Conservation (phyloP, 2,329 filamentous ascomycete genomes). For the Colletotrichum gloeosporioides region DNA sequence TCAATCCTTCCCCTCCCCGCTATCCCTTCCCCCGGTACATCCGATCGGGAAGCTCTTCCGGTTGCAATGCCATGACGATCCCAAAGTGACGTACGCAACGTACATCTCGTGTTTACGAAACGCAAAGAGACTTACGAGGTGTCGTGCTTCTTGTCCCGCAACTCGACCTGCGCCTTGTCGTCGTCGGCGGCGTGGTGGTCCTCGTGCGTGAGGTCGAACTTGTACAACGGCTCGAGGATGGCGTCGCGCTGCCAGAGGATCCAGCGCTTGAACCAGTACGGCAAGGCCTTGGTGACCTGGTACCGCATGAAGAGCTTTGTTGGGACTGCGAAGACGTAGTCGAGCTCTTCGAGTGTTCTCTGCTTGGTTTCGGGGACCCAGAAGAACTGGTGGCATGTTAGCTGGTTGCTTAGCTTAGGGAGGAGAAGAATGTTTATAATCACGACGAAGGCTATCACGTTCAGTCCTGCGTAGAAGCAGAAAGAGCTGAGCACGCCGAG, state of each 20-base stretch:
- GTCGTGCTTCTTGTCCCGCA: slow-evolving; percentile 35
- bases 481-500: slow-evolving; percentile 43
- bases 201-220: slow-evolving; percentile 36
- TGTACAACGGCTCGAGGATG: slow-evolving; percentile 47
- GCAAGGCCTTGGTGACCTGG: slow-evolving; percentile 35
- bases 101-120: neutral
- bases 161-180: slow-evolving; percentile 43
- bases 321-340: slow-evolving; percentile 41
- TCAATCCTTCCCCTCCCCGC: neutral
- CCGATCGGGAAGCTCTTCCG: neutral
- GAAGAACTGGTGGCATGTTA: slow-evolving; percentile 41
- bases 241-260: slow-evolving; percentile 33
- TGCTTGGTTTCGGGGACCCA: slow-evolving; percentile 67
- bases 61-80: neutral
- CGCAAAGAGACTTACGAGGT: neutral
- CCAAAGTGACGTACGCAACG: neutral
- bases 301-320: slow-evolving; percentile 35
- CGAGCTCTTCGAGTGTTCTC: slow-evolving; percentile 53
- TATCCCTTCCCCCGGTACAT: neutral
- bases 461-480: slow-evolving; percentile 60
- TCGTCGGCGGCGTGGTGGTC: slow-evolving; percentile 33
- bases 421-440: slow-evolving; percentile 35
- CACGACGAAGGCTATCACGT: slow-evolving; percentile 58
- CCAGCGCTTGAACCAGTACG: slow-evolving; percentile 35
- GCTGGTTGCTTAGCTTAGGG: neutral